Evolutionary conservation across 192 early-diverging fungal genomes (phyloP), one percentile per base, ranked within the genome.

Genomic region (Backusella mclennaniae): DNA sequence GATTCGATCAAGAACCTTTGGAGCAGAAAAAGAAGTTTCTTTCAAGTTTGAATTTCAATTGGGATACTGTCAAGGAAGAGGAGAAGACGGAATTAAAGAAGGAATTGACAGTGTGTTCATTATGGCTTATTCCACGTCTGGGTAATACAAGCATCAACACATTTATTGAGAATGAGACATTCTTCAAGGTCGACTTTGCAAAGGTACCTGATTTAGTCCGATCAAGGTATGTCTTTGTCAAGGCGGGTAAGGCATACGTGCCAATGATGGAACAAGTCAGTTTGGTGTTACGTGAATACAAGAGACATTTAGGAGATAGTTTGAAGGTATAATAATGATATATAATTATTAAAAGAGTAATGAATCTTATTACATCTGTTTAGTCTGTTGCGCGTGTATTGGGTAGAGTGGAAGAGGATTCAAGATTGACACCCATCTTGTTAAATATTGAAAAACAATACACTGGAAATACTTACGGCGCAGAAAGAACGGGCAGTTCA

Each of bases 331-430:
- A 38, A 74, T 67, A 17, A 15, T 26, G 8, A 14, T 33, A 42
- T 23, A 19, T 0, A 11, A 38, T 35, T 17, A 41, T 6, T 33
- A 19, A 52, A 53, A 31, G 19, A 41, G 38, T 26, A n/a, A 33
- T 23, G 11, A 0, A 26, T 35, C 12, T 21, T 42, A 21, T 44
- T 68, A 49, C 41, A 70, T 21, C 1, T 36, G 11, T 36, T 36
- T 84, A 94, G 79, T 82, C 87, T 35, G 93, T 94, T n/a, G 89
- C 92, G 41, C 90, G 90, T 75, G 89, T 90, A 1, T 78, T 98
- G 67, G 94, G 95, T 74, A 89, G 91, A 66, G 87, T 97, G 91
- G 94, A 95, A 67, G 96, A 99, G 81, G 96, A 97, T 76, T 93
- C 96, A 80, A 92, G 96, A 35, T 84, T 99, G 68, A 84, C 90